phyloP scores from a whole-genome alignment of 2,329 filamentous ascomycete species.

The Hyphodiscus sp. region DNA sequence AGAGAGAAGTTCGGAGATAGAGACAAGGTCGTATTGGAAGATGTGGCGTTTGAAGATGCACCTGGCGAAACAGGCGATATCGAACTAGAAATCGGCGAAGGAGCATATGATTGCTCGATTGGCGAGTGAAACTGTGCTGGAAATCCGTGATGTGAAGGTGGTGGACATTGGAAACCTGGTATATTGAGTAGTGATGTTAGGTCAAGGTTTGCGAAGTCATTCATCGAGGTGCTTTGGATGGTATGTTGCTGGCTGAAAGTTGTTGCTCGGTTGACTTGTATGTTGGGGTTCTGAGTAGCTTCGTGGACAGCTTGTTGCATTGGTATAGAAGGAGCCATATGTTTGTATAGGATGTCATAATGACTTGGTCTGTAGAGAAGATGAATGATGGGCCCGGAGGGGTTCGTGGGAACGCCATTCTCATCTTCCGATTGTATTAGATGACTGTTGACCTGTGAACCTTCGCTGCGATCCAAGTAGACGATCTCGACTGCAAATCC shows the following conservation, averaged over 20 bases:
- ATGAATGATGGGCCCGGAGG: constrained; percentile 46
- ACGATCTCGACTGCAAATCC: constrained; percentile 79
- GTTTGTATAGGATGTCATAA: constrained; percentile 88
- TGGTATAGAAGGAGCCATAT: constrained; percentile 24
- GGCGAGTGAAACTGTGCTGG: constrained; percentile 17
- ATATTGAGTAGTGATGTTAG: constrained; percentile 24
- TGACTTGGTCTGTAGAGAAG: constrained; percentile 69
- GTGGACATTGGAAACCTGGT: constrained; percentile 23
- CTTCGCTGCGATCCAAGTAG: constrained; percentile 82
- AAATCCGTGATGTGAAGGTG: constrained; percentile 20
- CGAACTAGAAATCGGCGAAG: constrained; percentile 22
- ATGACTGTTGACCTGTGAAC: constrained; percentile 62
- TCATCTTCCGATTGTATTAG: constrained; percentile 35
- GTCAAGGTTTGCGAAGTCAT: constrained; percentile 32
- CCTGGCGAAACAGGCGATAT: constrained; percentile 26
- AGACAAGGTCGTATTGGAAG: constrained; percentile 14
- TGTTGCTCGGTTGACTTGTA: constrained; percentile 50
- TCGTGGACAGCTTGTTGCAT: constrained; percentile 14
- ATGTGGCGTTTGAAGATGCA: constrained; percentile 16
- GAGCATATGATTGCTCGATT: constrained; percentile 22
- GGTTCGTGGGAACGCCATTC: constrained; percentile 29
- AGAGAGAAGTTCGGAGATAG: constrained; percentile 12
- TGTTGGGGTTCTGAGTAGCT: constrained; percentile 26
- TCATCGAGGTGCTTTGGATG: constrained; percentile 33
- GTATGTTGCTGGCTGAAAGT: constrained; percentile 40